Evolutionary conservation across 164 flowering plant genomes (phyloP).

Genomic region (Euptelea pleiosperma): DNA sequence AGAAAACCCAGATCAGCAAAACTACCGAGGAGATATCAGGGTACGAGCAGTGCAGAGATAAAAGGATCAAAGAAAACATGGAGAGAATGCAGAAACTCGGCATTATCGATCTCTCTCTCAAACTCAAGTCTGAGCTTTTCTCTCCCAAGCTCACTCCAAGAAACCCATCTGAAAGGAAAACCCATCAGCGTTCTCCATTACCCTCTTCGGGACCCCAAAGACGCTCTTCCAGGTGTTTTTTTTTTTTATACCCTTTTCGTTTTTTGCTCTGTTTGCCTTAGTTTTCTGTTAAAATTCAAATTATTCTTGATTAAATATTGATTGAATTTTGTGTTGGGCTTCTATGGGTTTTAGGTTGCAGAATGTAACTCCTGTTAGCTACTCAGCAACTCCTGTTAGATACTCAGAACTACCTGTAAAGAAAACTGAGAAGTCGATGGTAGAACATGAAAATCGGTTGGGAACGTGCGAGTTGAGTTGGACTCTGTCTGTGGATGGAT

Average conservation of each 20-base stretch:
- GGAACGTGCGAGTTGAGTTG: slow-evolving; percentile 64
- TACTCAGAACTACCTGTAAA: slow-evolving; percentile 30
- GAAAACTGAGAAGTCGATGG: slow-evolving; percentile 45
- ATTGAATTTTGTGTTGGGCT: no score
- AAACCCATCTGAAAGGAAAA: slow-evolving; percentile 8
- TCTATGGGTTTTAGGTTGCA: slow-evolving; percentile 39
- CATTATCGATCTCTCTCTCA: slow-evolving; percentile 50
- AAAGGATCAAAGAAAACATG: slow-evolving; percentile 63
- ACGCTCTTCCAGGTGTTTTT: slow-evolving; percentile 78
- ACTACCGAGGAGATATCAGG: slow-evolving; percentile 16
- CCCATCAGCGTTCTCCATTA: slow-evolving; percentile 16
- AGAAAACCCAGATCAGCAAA: no score
- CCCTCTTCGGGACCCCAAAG: slow-evolving; percentile 37
- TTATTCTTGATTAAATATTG: no score
- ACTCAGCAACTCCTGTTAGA: no score
- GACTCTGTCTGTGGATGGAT: slow-evolving; percentile 83
- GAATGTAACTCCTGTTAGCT: slow-evolving; percentile 61
- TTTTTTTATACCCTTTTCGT: no score
- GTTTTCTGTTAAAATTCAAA: no score
- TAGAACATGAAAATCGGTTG: slow-evolving; percentile 72
- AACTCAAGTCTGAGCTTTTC: slow-evolving; percentile 47
- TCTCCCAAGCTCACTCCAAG: slow-evolving; percentile 24
- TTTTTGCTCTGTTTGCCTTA: not conserved
- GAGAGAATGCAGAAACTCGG: slow-evolving; percentile 72
- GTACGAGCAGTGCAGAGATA: slow-evolving; percentile 59